Conservation (phyloP, 1,284 basidiomycete species). For the Ceratobasidium sp. region DNA sequence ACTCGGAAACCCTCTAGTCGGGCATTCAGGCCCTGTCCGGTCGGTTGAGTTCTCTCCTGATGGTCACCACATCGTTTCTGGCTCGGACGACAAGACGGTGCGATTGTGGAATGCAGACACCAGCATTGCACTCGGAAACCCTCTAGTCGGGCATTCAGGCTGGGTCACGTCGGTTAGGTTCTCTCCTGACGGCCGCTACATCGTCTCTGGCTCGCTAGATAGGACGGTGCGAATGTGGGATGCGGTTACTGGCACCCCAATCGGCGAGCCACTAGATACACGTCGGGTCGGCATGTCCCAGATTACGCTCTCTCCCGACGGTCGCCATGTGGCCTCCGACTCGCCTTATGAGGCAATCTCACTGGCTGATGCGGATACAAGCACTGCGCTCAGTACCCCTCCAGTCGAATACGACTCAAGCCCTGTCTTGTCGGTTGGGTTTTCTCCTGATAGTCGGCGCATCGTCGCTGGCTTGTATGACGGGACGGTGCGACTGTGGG, state of each 20-base stretch:
- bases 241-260: neutral
- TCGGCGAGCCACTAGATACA: no score
- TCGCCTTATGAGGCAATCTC: no score
- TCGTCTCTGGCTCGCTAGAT: constrained; percentile 20
- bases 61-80: constrained; percentile 5
- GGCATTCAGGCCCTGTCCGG: constrained; percentile 20
- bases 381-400: neutral
- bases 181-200: constrained; percentile 29
- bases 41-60: constrained; percentile 44
- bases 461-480: constrained; percentile 36
- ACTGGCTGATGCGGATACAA: no score
- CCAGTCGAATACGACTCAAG: constrained; percentile 13
- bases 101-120: constrained; percentile 22
- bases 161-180: neutral
- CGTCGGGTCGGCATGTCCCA: no score
- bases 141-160: constrained; percentile 3
- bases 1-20: neutral
- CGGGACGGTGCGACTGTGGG: constrained; percentile 33
- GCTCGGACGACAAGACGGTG: constrained; percentile 1
- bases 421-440: constrained; percentile 19
- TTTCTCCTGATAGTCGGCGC: constrained; percentile 14
- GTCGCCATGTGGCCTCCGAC: no score
- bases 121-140: neutral
- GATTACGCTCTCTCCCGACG: no score
- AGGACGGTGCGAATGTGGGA: constrained; percentile 33